Conservation (phyloP, 2,329 filamentous ascomycete species). For the Aspergillus versicolor region DNA sequence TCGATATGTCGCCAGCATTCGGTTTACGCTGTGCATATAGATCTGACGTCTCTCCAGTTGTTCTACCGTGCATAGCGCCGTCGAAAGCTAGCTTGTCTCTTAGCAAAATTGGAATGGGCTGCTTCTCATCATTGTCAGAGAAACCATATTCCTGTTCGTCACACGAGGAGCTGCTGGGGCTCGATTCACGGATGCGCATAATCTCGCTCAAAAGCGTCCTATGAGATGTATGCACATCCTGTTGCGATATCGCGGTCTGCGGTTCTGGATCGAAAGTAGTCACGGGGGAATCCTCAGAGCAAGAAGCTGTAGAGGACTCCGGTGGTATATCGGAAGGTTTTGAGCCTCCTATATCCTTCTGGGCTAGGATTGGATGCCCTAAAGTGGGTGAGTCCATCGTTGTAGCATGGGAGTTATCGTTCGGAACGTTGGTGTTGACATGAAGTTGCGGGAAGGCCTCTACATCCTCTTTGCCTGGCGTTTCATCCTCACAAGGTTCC, state of each 20-base stretch:
- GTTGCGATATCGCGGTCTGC: constrained; percentile 56
- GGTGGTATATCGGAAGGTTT: constrained; percentile 15
- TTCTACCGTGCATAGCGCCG: constrained; percentile 30
- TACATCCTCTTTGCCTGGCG: constrained; percentile 2
- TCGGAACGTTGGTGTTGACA: constrained; percentile 24
- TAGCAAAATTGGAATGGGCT: constrained; percentile 58
- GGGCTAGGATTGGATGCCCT: constrained; percentile 27
- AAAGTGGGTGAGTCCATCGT: constrained; percentile 47
- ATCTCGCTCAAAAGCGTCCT: constrained; percentile 50
- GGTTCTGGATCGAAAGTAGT: constrained; percentile 67
- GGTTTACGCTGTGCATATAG: constrained; percentile 21
- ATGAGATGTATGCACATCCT: constrained; percentile 32
- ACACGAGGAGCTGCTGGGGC: constrained; percentile 41
- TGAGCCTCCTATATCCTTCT: constrained; percentile 9
- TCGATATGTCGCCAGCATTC: constrained; percentile 24
- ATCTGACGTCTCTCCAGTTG: constrained; percentile 30
- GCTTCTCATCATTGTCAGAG: constrained; percentile 52
- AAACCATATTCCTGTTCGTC: constrained; percentile 38
- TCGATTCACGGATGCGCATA: constrained; percentile 49
- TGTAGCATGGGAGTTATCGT: constrained; percentile 17
- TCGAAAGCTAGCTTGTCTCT: constrained; percentile 45
- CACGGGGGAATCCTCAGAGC: constrained; percentile 62
- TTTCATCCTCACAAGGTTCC: constrained; percentile 15
- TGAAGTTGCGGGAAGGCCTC: constrained; percentile 25
- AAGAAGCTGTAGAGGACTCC: constrained; percentile 53